A percentile compares a stretch with the other conserved stretches of the same genome.
Conservation (phyloP, 31 red algal genomes). For the Asparagopsis taxiformis region DNA sequence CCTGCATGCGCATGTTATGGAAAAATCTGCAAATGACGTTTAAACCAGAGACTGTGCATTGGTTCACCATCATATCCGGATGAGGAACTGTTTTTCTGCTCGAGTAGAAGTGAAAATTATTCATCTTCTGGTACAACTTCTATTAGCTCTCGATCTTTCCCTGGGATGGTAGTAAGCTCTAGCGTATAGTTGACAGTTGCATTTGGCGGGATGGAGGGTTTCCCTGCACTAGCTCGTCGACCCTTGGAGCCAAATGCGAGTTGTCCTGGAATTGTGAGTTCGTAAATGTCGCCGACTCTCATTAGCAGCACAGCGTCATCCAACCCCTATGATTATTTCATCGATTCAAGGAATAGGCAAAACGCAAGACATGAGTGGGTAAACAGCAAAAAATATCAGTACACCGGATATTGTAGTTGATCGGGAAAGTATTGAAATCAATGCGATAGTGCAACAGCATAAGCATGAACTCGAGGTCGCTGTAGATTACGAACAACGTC, state of each 20-base stretch:
- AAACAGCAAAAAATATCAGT: neutral
- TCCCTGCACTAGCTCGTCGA: slow-evolving; percentile 75
- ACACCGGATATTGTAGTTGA: slow-evolving; percentile 2
- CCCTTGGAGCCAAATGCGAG: slow-evolving; percentile 80
- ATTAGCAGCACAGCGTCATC: slow-evolving; percentile 73
- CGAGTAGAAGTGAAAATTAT: too few species aligned
- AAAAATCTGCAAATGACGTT: too few species aligned
- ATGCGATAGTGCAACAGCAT: too few species aligned
- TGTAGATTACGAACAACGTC: neutral
- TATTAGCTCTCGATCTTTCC: slow-evolving; percentile 55
- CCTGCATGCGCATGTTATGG: too few species aligned
- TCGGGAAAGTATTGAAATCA: too few species aligned
- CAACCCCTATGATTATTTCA: slow-evolving; percentile 38
- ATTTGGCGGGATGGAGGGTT: slow-evolving; percentile 75
- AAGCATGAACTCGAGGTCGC: too few species aligned
- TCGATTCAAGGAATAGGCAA: neutral
- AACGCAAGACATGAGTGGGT: neutral
- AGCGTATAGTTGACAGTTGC: slow-evolving; percentile 73
- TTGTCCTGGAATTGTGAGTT: slow-evolving; percentile 58
- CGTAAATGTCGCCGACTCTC: slow-evolving; percentile 71
- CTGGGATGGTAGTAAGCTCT: slow-evolving; percentile 65
- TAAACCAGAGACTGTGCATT: too few species aligned
- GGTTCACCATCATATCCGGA: too few species aligned
- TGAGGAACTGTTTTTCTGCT: too few species aligned
- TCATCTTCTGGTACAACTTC: slow-evolving; percentile 32